Evolutionary conservation across 139 green algal species (phyloP).

Genomic region (Chlorella sp.): DNA sequence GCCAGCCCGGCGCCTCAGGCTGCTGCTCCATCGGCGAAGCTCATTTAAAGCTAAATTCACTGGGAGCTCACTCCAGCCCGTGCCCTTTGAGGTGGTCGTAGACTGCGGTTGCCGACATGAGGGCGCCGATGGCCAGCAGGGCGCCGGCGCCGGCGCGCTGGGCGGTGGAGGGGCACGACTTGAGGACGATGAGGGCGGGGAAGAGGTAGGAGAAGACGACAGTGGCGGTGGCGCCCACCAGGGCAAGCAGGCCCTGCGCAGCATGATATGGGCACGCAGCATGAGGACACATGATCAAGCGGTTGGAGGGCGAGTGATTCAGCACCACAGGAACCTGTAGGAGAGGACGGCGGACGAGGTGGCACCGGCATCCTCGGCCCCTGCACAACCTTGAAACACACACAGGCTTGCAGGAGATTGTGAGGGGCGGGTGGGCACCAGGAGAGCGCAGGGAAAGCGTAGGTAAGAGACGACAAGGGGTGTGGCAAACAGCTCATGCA

Average conservation of each 20-base stretch:
- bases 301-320: not conserved
- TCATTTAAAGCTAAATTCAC: too few relatives aligned
- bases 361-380: too few relatives aligned
- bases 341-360: too few relatives aligned
- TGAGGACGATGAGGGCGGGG: constrained; percentile 23
- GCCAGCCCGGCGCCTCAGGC: too few relatives aligned
- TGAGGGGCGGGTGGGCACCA: too few relatives aligned
- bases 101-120: constrained; percentile 2
- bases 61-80: constrained; percentile 1
- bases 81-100: constrained; percentile 13
- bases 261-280: not conserved
- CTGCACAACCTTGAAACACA: too few relatives aligned
- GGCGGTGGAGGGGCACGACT: not conserved
- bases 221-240: constrained; percentile 45
- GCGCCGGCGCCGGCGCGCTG: not conserved
- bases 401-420: too few relatives aligned
- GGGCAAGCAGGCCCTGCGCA: not conserved
- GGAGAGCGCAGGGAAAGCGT: too few relatives aligned
- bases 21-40: too few relatives aligned
- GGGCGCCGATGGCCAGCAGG: not conserved
- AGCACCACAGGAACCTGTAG: not conserved
- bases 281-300: not conserved
- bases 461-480: too few relatives aligned
- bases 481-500: too few relatives aligned
- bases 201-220: constrained; percentile 48